phyloP scores from a whole-genome alignment of 192 early-diverging fungal genomes.

The Coemansia sp. region DNA sequence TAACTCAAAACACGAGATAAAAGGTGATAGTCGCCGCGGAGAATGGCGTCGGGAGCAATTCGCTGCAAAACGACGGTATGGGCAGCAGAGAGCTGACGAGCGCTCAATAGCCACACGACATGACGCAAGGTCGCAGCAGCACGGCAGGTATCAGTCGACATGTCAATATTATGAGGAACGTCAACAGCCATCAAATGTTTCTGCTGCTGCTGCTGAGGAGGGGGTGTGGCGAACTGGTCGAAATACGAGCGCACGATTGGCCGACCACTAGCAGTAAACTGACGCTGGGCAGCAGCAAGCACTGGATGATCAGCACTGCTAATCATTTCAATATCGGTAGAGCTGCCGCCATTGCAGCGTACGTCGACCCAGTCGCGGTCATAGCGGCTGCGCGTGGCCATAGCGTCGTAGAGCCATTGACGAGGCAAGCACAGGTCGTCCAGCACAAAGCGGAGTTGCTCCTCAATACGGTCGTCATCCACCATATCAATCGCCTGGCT shows the following conservation, averaged over 20 bases:
- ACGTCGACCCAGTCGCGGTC: slow-evolving; percentile 41
- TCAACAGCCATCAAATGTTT: background rate
- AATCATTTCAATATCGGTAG: background rate
- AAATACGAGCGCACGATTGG: slow-evolving; percentile 8
- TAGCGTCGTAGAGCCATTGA: slow-evolving; percentile 58
- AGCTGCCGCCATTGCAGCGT: slow-evolving; percentile 1
- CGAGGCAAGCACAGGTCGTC: slow-evolving; percentile 64
- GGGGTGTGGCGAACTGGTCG: background rate
- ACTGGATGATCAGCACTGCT: background rate
- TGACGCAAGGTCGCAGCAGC: slow-evolving; percentile 33
- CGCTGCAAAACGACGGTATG: slow-evolving; percentile 59
- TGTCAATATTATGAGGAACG: background rate
- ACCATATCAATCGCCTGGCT: background rate
- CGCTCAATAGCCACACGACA: slow-evolving; percentile 51
- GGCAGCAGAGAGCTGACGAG: slow-evolving; percentile 51
- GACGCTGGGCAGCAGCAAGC: background rate
- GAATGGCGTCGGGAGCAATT: slow-evolving; percentile 62
- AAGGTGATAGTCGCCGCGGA: slow-evolving; percentile 56
- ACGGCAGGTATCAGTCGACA: slow-evolving; percentile 5
- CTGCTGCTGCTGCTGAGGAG: background rate
- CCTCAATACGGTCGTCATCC: slow-evolving; percentile 1
- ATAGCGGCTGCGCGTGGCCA: slow-evolving; percentile 60
- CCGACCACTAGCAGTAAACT: slow-evolving; percentile 17
- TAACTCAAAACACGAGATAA: slow-evolving; percentile 40
- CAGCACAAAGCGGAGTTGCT: slow-evolving; percentile 62